Evolutionary conservation across 495 filamentous ascomycete species (phyloP).

Genomic region (Xylaria flabelliformis): DNA sequence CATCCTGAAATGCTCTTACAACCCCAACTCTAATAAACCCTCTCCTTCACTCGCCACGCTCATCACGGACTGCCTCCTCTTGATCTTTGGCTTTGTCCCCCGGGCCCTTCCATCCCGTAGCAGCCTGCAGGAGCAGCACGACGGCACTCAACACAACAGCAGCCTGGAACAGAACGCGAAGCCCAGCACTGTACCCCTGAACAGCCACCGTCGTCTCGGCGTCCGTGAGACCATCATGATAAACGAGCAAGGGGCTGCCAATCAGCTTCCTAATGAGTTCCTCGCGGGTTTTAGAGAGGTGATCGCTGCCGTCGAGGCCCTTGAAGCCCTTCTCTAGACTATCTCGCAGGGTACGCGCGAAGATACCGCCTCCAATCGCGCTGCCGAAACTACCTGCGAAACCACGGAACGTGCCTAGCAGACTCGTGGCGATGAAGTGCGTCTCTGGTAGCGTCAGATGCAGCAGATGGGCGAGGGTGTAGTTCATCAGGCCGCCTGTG

Average conservation of each 20-base stretch:
- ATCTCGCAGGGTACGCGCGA: slow-evolving; percentile 63
- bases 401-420: slow-evolving; percentile 74
- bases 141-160: slow-evolving; percentile 61
- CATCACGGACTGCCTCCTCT: slow-evolving; percentile 23
- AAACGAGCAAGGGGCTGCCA: slow-evolving; percentile 71
- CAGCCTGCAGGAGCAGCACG: slow-evolving; percentile 67
- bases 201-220: slow-evolving; percentile 67
- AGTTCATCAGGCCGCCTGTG: slow-evolving; percentile 75
- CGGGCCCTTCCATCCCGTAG: slow-evolving; percentile 66
- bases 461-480: slow-evolving; percentile 76
- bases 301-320: slow-evolving; percentile 44
- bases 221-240: slow-evolving; percentile 50
- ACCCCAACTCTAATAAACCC: neutral
- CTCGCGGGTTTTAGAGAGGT: slow-evolving; percentile 49
- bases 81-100: slow-evolving; percentile 37
- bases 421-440: slow-evolving; percentile 73
- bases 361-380: slow-evolving; percentile 77
- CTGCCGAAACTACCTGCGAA: slow-evolving; percentile 79
- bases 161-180: slow-evolving; percentile 64
- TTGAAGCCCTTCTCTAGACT: slow-evolving; percentile 63
- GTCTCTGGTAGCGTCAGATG: slow-evolving; percentile 65
- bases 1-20: neutral
- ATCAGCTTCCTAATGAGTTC: slow-evolving; percentile 68
- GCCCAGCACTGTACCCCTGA: slow-evolving; percentile 63
- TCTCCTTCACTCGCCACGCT: neutral